These are phyloP conservation scores for Phallus indusiatus DNA, from an alignment of 768 basidiomycete species.

Conservation along the genomic window DNA sequence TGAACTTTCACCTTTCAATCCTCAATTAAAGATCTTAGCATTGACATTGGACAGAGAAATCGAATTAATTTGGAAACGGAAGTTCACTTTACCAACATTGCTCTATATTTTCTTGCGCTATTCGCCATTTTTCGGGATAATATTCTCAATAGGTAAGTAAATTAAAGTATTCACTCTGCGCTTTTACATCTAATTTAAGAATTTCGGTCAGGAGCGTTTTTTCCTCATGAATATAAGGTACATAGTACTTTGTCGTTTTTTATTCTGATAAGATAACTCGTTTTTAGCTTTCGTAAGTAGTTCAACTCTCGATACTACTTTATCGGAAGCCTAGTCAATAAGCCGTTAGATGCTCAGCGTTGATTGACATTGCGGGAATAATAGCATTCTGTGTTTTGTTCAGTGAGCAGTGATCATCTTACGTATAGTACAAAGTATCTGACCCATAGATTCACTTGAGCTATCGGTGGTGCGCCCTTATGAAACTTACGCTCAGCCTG, in stretches of 20 bases:
- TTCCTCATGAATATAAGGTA: background rate
- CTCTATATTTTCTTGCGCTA: background rate
- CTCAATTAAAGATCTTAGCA: background rate
- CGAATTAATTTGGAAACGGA: background rate
- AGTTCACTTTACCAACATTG: background rate
- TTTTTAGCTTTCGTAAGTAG: background rate
- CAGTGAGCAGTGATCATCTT: background rate
- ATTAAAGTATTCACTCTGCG: background rate
- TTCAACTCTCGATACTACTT: background rate
- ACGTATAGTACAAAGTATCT: background rate
- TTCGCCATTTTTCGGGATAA: background rate
- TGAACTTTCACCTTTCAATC: no score
- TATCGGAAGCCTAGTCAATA: background rate
- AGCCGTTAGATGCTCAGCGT: background rate
- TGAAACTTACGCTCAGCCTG: no score
- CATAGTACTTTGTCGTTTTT: background rate
- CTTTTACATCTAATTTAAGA: background rate
- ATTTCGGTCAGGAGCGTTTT: background rate
- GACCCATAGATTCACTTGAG: background rate
- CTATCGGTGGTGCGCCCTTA: background rate
- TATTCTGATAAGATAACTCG: background rate
- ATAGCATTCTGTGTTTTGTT: background rate
- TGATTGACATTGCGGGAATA: background rate
- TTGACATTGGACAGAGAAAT: background rate
- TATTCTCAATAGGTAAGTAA: background rate